Evolutionary conservation across 2,329 filamentous ascomycete genomes (phyloP).

Genomic region (Botrytis pseudocinerea): DNA sequence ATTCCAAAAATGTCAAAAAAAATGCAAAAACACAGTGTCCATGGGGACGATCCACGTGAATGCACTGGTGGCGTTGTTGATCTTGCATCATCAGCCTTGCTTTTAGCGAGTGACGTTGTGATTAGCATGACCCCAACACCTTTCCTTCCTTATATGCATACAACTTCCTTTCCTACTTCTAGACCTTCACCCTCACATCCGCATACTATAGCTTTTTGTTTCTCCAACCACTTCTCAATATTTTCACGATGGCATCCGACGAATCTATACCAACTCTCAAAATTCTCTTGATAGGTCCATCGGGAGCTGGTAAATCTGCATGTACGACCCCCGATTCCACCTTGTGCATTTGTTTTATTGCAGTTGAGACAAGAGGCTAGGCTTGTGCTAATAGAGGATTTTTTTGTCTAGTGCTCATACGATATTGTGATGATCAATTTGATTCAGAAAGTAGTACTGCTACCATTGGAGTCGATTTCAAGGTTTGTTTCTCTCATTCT

Average conservation of each 20-base stretch:
- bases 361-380: not conserved
- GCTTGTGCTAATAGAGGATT: conserved; percentile 4
- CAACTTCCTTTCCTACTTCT: not conserved
- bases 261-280: conserved; percentile 53
- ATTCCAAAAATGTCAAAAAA: conserved; percentile 30
- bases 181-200: not conserved
- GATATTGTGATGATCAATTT: conserved; percentile 59
- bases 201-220: not conserved
- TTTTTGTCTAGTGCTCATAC: conserved; percentile 48
- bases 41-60: conserved; percentile 20
- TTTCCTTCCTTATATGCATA: not conserved
- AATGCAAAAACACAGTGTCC: conserved; percentile 28
- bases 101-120: conserved; percentile 27
- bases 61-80: conserved; percentile 1
- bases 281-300: conserved; percentile 56
- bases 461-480: conserved; percentile 59
- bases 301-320: conserved; percentile 57
- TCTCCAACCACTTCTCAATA: not conserved
- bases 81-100: conserved; percentile 13
- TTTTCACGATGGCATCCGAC: conserved; percentile 46
- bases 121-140: conserved; percentile 10
- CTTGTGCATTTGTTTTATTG: conserved; percentile 22
- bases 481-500: conserved; percentile 42
- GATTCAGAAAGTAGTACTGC: conserved; percentile 55
- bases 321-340: conserved; percentile 33